Conservation (phyloP, 768 basidiomycete genomes). For the Kondoa malvinella region DNA sequence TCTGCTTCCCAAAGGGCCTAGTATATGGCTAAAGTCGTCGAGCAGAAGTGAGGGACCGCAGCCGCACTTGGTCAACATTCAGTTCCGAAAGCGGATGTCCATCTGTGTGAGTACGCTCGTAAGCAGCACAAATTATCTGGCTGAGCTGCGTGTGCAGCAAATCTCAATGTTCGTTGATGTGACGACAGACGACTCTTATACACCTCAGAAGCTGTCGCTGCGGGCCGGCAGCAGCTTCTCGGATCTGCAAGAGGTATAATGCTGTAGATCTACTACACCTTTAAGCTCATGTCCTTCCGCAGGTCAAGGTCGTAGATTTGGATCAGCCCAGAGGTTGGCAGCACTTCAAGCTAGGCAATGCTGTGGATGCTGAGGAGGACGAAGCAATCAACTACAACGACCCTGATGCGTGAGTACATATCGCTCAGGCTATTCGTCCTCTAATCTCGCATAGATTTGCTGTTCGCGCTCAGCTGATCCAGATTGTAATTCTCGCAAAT, state of each 20-base stretch:
- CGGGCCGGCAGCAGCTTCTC: slow-evolving; percentile 79
- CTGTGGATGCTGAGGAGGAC: slow-evolving; percentile 66
- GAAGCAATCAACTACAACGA: slow-evolving; percentile 29
- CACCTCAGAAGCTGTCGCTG: slow-evolving; percentile 74
- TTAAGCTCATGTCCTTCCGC: background rate
- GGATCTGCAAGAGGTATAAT: slow-evolving; percentile 86
- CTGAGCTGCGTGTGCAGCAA: slow-evolving; percentile 42
- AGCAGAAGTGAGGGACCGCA: slow-evolving; percentile 67
- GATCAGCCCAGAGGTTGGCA: slow-evolving; percentile 90
- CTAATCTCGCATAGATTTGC: slow-evolving; percentile 4
- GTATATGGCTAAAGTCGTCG: background rate
- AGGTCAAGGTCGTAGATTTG: slow-evolving; percentile 47
- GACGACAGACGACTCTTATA: slow-evolving; percentile 84
- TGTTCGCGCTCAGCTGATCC: slow-evolving; percentile 48
- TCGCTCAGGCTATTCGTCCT: background rate
- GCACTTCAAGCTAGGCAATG: slow-evolving; percentile 65
- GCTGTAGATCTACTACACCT: slow-evolving; percentile 11
- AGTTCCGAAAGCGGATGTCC: slow-evolving; percentile 76
- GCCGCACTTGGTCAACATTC: slow-evolving; percentile 85
- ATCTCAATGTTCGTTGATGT: slow-evolving; percentile 66
- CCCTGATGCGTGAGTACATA: slow-evolving; percentile 13
- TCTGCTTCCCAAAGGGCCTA: slow-evolving; percentile 16
- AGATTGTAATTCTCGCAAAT: slow-evolving; percentile 76
- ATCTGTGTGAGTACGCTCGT: slow-evolving; percentile 47
- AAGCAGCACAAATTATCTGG: background rate